Conservation (phyloP, 1,139 yeast species). For the Pichia sp. region DNA sequence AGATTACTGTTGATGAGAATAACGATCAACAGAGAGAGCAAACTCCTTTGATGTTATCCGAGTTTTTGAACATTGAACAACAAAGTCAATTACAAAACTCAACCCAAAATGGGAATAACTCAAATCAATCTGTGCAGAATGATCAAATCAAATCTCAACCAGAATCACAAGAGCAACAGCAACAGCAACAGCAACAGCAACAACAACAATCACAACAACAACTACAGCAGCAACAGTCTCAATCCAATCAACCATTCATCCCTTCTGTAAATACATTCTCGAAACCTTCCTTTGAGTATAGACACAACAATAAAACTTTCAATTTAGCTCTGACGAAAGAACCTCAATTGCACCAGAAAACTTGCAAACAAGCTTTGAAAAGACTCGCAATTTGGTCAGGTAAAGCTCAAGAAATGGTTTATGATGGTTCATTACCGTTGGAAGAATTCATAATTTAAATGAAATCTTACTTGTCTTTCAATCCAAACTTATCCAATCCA, state of each 20-base stretch:
- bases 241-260: too few relatives aligned
- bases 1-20: not conserved
- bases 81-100: too few relatives aligned
- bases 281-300: conserved; percentile 20
- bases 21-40: not conserved
- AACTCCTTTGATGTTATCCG: conserved; percentile 1
- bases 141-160: too few relatives aligned
- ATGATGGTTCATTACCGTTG: conserved; percentile 3
- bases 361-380: conserved; percentile 14
- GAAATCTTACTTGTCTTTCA: not conserved
- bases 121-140: too few relatives aligned
- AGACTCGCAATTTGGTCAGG: conserved; percentile 27
- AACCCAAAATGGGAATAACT: too few relatives aligned
- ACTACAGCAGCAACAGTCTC: not conserved
- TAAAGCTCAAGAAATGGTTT: conserved; percentile 23
- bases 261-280: too few relatives aligned
- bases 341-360: not conserved
- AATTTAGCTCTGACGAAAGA: conserved; percentile 24
- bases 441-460: conserved; percentile 7
- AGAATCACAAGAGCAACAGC: not conserved
- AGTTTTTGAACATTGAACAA: conserved; percentile 7
- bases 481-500: not conserved
- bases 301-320: conserved; percentile 23
- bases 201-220: too few relatives aligned
- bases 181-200: too few relatives aligned